Base-by-base conservation (phyloP, 1,139 yeast species). In the Saccharomycopsis hybrid region DNA sequence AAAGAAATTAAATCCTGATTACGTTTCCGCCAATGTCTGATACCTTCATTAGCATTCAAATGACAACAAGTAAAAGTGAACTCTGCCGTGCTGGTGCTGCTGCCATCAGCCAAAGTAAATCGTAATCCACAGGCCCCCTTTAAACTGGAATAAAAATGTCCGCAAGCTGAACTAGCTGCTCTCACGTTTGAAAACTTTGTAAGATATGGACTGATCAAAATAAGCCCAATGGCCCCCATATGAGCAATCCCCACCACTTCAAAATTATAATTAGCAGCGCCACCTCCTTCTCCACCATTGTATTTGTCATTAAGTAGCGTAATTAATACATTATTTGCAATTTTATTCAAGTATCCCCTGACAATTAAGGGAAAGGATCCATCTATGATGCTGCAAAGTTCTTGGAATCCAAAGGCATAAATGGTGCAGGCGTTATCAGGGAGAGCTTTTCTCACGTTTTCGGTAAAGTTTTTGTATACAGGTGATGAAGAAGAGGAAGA, bases 41-140 rank as follows among this genome's bases (percentile, higher is more conserved):
- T 65, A 1, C 95, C 95, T 62, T 87, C 96, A 57, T 77, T 77
- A 0, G 97, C 96, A 29, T 81, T 75, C 49, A 89, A 65, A 67
- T 89, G 97, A 2, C 82, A 77, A 46, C 73, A 69, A 2, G 82
- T 81, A 68, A 88, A 79, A 0, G 94, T 82, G 53, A 79, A 67
- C 35, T 68, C 68, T 3, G 65, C 61, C 13, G 55, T 51, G 24
- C 51, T 43, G 28, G 62, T 29, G 5, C 13, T 27, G 32, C 46
- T 61, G 3, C 67, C 68, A 31, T 60, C 52, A 44, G 70, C 69
- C 0, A 60, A 58, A n/a, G 41, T 25, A 18, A 85, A 57, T 42
- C 90, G 69, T 1, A 82, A 53, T 0, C 83, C 88, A 1, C 77
- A 82, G 0, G 81, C 92, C 1, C 96, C 96, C 62, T 89, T 89